Base-by-base conservation (phyloP, 2,329 filamentous ascomycete species). In the Clonostachys rhizophaga region DNA sequence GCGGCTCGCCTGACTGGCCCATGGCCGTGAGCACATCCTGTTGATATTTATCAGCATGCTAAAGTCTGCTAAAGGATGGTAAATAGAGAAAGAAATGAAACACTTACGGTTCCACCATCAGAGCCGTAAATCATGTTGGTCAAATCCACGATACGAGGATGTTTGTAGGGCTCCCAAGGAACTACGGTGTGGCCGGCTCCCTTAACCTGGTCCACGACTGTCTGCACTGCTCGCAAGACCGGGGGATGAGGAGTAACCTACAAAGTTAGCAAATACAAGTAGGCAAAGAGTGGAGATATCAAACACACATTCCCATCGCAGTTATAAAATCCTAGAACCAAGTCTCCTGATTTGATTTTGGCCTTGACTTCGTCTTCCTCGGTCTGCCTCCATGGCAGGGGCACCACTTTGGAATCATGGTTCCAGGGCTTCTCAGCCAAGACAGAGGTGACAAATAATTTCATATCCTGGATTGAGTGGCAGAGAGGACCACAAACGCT, bases 281-380 rank as follows among this genome's bases (percentile, higher is more conserved):
- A 84, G 69, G 75, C 77, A 82, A 62, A 87, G 70, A 34, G 88
- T 75, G 5, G 70, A 84, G 46, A 89, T 67, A 40, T 69, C 76
- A 20, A 87, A 60, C 46, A 62, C 73, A 18, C 44, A 5, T 0
- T 69, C 63, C 4, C 69, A 51, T 60, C 63, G n/a, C 55, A 60
- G 10, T 52, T 49, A 36, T 61, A 69, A 45, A 61, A 65, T 0
- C 64, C 68, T 0, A 71, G 33, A 11, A 51, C 60, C n/a, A 67
- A 46, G 0, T 48, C 49, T 2, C 51, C 52, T 8, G 53, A 49
- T 2, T 50, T 39, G 7, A 62, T 49, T 46, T 61, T 59, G 2
- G 35, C 30, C 3, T 53, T 56, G 46, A 56, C 50, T 2, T 40
- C 43, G 9, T 60, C 58, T 48, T 69, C 50, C 3, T 58, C 47